Percentiles rank a stretch among this genome's conserved stretches.
These are phyloP conservation scores for Tagetes patula DNA, from an alignment of 129 eudicot genomes.

Conservation along the genomic window DNA sequence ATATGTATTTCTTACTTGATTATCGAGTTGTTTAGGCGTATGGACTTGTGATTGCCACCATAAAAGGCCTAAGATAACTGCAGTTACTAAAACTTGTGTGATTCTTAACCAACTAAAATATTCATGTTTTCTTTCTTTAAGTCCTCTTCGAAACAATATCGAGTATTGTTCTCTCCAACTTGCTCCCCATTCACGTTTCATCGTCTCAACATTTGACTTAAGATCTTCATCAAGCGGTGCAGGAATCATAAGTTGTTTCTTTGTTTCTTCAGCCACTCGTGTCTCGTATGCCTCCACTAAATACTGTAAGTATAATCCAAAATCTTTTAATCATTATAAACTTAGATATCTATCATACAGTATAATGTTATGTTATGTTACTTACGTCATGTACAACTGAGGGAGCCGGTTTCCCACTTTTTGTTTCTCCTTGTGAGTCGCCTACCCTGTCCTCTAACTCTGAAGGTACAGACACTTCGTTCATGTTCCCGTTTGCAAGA, in stretches of 20 bases:
- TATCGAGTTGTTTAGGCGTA: constrained; percentile 54
- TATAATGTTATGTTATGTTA: constrained; percentile 7
- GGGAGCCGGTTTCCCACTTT: constrained; percentile 75
- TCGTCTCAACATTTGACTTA: constrained; percentile 42
- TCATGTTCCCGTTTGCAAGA: constrained; percentile 91
- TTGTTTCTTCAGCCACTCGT: constrained; percentile 69
- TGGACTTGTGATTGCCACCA: constrained; percentile 93
- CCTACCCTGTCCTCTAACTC: constrained; percentile 85
- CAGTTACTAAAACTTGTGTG: constrained; percentile 83
- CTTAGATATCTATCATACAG: not conserved
- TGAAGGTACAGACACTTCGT: constrained; percentile 86
- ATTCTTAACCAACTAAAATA: constrained; percentile 95
- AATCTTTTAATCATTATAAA: not conserved
- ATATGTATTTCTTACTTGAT: constrained; percentile 61
- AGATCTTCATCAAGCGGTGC: constrained; percentile 59
- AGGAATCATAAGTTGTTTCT: constrained; percentile 62
- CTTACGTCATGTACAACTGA: constrained; percentile 74
- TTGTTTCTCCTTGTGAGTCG: constrained; percentile 51
- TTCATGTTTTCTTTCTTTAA: constrained; percentile 88
- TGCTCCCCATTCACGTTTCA: constrained; percentile 96
- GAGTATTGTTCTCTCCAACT: constrained; percentile 83
- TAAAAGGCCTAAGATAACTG: constrained; percentile 72
- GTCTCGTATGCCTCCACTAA: constrained; percentile 94
- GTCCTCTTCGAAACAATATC: constrained; percentile 77
- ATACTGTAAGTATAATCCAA: constrained; percentile 42